Evolutionary conservation across 176 grass and related monocot genomes (phyloP).

Genomic region (Typha latifolia): DNA sequence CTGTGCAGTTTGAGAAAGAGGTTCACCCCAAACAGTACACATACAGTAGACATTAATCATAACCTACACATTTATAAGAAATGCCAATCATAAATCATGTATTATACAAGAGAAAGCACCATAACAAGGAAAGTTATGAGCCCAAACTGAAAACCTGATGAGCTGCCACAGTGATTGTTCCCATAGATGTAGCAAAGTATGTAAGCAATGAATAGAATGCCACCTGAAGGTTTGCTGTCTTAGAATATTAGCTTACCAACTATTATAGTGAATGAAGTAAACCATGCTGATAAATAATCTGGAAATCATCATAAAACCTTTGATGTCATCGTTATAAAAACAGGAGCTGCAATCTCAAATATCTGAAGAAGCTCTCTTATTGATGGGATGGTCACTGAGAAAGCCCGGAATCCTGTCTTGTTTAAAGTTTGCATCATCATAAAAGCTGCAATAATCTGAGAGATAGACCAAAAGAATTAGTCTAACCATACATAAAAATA

Average conservation of each 20-base stretch:
- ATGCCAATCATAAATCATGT: conserved; percentile 4
- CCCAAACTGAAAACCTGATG: conserved; percentile 49
- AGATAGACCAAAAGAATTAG: neutral
- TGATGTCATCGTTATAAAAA: conserved; percentile 93
- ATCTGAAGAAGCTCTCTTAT: conserved; percentile 68
- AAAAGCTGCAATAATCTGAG: conserved; percentile 78
- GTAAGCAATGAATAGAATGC: conserved; percentile 94
- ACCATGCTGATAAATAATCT: neutral
- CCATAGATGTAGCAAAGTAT: conserved; percentile 89
- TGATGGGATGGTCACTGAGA: conserved; percentile 67
- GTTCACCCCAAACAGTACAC: conserved; percentile 97
- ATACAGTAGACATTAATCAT: conserved; percentile 92
- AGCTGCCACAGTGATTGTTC: conserved; percentile 69
- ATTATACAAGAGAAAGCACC: conserved; percentile 10
- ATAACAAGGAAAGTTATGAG: conserved; percentile 1
- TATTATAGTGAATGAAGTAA: too few species aligned
- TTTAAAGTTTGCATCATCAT: conserved; percentile 89
- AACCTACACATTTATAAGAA: conserved; percentile 53
- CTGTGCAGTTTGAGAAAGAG: conserved; percentile 94
- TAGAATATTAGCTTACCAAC: too few species aligned
- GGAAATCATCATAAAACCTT: conserved; percentile 49
- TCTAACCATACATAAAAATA: too few species aligned
- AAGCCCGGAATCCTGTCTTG: conserved; percentile 54
- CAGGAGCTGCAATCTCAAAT: conserved; percentile 86
- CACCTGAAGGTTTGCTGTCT: conserved; percentile 37